Evolutionary conservation across 495 filamentous ascomycete genomes (phyloP), one percentile per base, ranked within the genome.

Genomic region (Xylaria grammica): DNA sequence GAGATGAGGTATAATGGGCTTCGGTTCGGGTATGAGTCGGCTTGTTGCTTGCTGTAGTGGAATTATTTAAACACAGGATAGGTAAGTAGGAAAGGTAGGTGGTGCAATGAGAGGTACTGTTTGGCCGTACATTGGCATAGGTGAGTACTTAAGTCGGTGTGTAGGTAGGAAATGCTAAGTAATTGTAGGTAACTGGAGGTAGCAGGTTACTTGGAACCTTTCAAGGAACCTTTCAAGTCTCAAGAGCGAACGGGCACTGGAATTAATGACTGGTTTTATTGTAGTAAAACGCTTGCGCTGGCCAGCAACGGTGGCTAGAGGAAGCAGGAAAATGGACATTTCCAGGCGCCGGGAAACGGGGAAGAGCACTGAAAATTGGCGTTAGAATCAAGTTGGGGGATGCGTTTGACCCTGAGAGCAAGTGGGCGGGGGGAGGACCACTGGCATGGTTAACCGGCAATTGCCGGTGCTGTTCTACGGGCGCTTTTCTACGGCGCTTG

Each of bases 321-420:
- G 10, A 40, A 27, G 20, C 27, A 13, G 45, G 20, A 51, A 29
- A 42, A 17, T 3, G 3, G 48, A n/a, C 50, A 24, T 26, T 19
- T 42, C 8, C 49, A 62, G 60, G 59, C 48, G 34, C 32, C 34
- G 38, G 42, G 30, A 48, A n/a, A 55, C 36, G 52, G 50, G 40
- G 44, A 58, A 64, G 62, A 58, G 52, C 62, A 44, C 62, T 64
- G 62, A 64, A 58, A 64, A 64, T 29, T 2, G 50, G 64, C 34
- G 45, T 55, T 62, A 36, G 64, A 51, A 50, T 57, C 59, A 52
- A 29, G 67, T 61, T 63, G 69, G 69, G 71, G 72, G 54, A 64
- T 74, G 57, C 65, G 69, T 72, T 74, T 74, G 72, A 74, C 72
- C 72, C 69, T 72, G 69, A 74, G 72, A 72, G 63, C 60, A 66